These are phyloP conservation scores for Daldinia concentrica DNA, from an alignment of 495 filamentous ascomycete genomes.

Conservation along the genomic window DNA sequence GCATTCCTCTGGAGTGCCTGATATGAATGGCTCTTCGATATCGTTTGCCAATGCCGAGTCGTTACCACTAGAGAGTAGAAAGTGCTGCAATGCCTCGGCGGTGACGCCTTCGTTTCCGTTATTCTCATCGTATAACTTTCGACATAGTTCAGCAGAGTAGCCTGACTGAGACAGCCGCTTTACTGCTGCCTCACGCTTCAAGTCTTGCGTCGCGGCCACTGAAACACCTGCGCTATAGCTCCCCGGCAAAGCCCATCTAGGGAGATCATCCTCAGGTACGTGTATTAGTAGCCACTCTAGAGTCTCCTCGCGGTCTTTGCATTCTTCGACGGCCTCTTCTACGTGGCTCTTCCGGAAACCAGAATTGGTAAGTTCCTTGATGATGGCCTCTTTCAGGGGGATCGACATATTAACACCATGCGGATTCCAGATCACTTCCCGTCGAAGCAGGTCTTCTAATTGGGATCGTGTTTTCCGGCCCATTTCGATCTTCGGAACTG, in stretches of 20 bases:
- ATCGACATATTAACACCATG: slow-evolving; percentile 70
- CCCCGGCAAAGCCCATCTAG: slow-evolving; percentile 88
- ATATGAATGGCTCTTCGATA: slow-evolving; percentile 51
- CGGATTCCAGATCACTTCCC: slow-evolving; percentile 86
- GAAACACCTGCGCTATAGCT: slow-evolving; percentile 87
- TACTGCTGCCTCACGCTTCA: slow-evolving; percentile 79
- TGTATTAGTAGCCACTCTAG: slow-evolving; percentile 93
- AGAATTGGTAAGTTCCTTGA: slow-evolving; percentile 76
- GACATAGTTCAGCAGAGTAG: slow-evolving; percentile 84
- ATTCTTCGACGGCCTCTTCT: slow-evolving; percentile 85
- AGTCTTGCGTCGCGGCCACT: slow-evolving; percentile 75
- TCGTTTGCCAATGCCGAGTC: slow-evolving; percentile 23
- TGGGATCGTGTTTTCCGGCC: slow-evolving; percentile 76
- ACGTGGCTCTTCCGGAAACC: slow-evolving; percentile 89
- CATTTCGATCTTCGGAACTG: slow-evolving; percentile 91
- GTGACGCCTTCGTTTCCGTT: slow-evolving; percentile 78
- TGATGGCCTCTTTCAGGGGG: slow-evolving; percentile 64
- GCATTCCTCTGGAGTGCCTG: slow-evolving; percentile 59
- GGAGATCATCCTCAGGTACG: slow-evolving; percentile 95
- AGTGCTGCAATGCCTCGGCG: slow-evolving; percentile 78
- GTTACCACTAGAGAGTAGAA: slow-evolving; percentile 64
- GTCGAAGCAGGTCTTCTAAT: slow-evolving; percentile 79
- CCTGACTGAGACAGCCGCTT: slow-evolving; percentile 84
- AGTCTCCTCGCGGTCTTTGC: slow-evolving; percentile 91
- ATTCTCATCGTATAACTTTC: slow-evolving; percentile 72